Evolutionary conservation across 2,329 filamentous ascomycete genomes (phyloP).

Genomic region (Tympanopsis confertula): DNA sequence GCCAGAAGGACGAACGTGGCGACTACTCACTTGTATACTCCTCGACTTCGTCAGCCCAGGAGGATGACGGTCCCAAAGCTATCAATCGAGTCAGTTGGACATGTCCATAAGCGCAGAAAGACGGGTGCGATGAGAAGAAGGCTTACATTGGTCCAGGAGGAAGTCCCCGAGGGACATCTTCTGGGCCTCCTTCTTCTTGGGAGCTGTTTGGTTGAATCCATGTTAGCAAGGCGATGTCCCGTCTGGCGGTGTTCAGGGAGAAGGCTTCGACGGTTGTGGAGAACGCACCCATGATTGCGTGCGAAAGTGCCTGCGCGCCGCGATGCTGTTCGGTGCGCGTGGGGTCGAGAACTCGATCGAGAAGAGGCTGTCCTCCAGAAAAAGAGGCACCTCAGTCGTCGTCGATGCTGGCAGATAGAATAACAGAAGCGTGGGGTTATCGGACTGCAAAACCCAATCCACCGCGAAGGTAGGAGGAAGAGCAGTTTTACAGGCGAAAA

Average conservation of each 20-base stretch:
- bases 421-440: too few species aligned
- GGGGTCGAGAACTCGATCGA: too few species aligned
- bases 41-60: conserved; percentile 99
- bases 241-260: not conserved
- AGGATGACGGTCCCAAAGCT: conserved; percentile 34
- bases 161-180: conserved; percentile 98
- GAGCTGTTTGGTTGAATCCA: conserved; percentile 56
- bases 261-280: not conserved
- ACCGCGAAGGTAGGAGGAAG: too few species aligned
- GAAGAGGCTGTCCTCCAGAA: too few species aligned
- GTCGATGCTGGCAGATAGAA: too few species aligned
- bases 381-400: too few species aligned
- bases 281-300: conserved; percentile 48
- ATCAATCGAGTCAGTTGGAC: not conserved
- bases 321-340: not conserved
- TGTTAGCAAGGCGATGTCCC: not conserved
- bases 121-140: conserved; percentile 12
- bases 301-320: too few species aligned
- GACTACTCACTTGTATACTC: conserved; percentile 62
- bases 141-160: conserved; percentile 80
- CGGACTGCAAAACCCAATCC: too few species aligned
- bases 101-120: conserved; percentile 3
- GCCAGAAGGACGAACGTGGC: conserved; percentile 4
- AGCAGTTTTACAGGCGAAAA: too few species aligned
- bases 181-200: conserved; percentile 84